Evolutionary conservation across 176 grass and related monocot species (phyloP).

Genomic region (Musa itinerans): DNA sequence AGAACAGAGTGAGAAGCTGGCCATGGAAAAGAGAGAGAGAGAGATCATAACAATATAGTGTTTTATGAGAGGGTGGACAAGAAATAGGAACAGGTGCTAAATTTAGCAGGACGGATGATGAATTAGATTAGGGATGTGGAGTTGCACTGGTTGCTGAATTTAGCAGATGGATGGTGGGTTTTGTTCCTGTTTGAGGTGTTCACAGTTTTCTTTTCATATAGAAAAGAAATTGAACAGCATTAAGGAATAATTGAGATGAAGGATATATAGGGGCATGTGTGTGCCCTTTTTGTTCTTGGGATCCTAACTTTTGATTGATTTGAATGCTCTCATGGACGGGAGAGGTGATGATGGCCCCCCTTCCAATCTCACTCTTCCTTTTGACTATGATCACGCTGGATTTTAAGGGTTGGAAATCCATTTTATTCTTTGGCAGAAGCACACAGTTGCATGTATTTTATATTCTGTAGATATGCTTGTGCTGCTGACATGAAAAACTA

Average conservation of each 20-base stretch:
- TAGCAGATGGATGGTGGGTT: constrained; percentile 33
- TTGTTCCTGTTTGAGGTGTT: constrained; percentile 31
- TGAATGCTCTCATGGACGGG: constrained; percentile 1
- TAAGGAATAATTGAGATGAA: constrained; percentile 32
- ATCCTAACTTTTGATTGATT: constrained; percentile 23
- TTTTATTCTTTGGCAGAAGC: no score
- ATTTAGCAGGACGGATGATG: constrained; percentile 24
- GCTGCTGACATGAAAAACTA: no score
- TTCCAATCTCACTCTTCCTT: no score
- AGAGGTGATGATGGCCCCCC: no score
- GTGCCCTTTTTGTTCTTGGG: constrained; percentile 17
- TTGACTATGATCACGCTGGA: no score
- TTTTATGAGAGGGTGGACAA: constrained; percentile 9
- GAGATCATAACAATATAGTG: no score
- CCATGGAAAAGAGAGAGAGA: neutral
- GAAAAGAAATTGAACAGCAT: constrained; percentile 19
- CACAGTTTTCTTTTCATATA: neutral
- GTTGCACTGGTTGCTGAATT: constrained; percentile 6
- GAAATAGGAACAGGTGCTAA: constrained; percentile 33
- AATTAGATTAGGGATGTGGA: constrained; percentile 28
- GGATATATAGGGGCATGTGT: constrained; percentile 10
- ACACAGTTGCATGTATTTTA: no score
- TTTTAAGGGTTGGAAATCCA: no score
- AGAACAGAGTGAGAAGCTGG: no score
- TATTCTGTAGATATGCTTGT: no score